Evolutionary conservation across 805 yeast genomes (phyloP).

Genomic region (Starmerella gropengiesseri): DNA sequence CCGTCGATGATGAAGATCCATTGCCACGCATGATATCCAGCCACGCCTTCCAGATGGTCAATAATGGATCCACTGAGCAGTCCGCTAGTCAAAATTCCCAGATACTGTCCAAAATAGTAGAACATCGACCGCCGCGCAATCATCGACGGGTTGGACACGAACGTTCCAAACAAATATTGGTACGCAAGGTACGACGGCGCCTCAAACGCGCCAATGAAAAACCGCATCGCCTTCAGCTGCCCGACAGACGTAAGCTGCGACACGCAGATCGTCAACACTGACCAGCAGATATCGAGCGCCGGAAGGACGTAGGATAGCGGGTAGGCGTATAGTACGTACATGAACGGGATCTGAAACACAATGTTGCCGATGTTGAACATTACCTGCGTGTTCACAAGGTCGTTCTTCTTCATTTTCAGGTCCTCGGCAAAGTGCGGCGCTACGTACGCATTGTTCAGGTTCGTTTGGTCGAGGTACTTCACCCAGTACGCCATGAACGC

Average conservation of each 20-base stretch:
- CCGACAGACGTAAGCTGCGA: constrained; percentile 40
- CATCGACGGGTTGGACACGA: constrained; percentile 45
- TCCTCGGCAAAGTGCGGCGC: constrained; percentile 31
- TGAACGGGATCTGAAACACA: constrained; percentile 52
- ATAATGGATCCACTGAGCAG: constrained; percentile 49
- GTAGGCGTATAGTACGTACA: constrained; percentile 44
- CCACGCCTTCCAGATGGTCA: constrained; percentile 37
- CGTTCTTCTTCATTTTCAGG: constrained; percentile 49
- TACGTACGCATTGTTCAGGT: constrained; percentile 54
- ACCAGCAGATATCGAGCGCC: constrained; percentile 53
- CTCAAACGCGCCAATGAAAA: constrained; percentile 59
- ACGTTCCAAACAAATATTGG: constrained; percentile 37
- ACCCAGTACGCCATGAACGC: constrained; percentile 58
- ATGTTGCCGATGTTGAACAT: constrained; percentile 50
- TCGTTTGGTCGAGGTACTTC: constrained; percentile 51
- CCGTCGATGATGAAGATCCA: constrained; percentile 66
- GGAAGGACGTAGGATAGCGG: constrained; percentile 48
- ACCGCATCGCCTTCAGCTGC: constrained; percentile 51
- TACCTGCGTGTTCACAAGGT: constrained; percentile 47
- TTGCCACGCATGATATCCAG: constrained; percentile 55
- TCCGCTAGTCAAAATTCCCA: constrained; percentile 54
- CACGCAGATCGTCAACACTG: constrained; percentile 49
- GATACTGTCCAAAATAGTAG: constrained; percentile 50
- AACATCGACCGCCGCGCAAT: constrained; percentile 50
- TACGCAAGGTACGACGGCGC: constrained; percentile 51